Evolutionary conservation across 2,329 filamentous ascomycete species (phyloP).

Genomic region (Neurospora sp.): DNA sequence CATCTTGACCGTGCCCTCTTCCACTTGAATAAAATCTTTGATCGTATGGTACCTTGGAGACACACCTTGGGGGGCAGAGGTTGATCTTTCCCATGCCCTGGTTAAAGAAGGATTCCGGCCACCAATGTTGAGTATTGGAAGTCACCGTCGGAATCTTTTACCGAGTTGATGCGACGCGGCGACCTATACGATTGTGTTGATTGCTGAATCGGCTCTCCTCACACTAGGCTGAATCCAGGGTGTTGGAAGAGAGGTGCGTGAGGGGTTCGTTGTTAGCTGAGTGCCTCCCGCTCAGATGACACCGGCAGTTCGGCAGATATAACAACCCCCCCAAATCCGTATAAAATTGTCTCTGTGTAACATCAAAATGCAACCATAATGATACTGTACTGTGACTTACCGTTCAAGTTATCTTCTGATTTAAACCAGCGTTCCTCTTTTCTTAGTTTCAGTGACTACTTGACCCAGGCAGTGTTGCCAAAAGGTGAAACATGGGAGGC

Average conservation of each 20-base stretch:
- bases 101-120: neutral
- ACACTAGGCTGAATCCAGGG: neutral
- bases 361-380: neutral
- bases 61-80: neutral
- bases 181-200: neutral
- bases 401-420: neutral
- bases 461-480: neutral
- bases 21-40: neutral
- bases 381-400: neutral
- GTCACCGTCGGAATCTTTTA: neutral
- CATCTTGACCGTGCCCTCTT: neutral
- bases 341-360: neutral
- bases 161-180: neutral
- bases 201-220: neutral
- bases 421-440: neutral
- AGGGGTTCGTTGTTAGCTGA: neutral
- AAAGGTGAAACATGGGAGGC: neutral
- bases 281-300: neutral
- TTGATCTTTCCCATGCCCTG: neutral
- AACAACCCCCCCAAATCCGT: neutral
- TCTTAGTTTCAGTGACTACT: neutral
- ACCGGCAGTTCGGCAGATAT: neutral
- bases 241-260: neutral
- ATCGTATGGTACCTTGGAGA: neutral
- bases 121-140: neutral